These are phyloP conservation scores for Nowakowskiella sp. DNA, from an alignment of 192 early-diverging fungal species.

Conservation along the genomic window DNA sequence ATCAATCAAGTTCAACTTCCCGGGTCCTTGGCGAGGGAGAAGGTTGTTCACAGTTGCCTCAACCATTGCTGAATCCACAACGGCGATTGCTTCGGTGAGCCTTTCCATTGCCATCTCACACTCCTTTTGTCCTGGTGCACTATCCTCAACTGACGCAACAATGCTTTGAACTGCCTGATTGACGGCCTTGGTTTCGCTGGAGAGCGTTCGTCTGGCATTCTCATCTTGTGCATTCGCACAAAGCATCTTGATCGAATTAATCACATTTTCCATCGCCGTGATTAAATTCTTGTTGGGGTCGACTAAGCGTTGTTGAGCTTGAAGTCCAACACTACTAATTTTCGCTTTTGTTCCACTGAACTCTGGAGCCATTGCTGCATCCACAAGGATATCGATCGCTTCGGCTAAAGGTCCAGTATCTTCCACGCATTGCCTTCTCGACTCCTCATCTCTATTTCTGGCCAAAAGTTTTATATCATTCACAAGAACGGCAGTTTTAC, in stretches of 20 bases:
- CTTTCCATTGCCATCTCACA: slow-evolving; percentile 37
- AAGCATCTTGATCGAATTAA: slow-evolving; percentile 28
- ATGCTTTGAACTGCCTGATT: slow-evolving; percentile 25
- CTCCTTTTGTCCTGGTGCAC: slow-evolving; percentile 48
- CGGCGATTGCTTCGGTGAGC: slow-evolving; percentile 19
- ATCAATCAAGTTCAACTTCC: slow-evolving; percentile 30
- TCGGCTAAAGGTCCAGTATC: slow-evolving; percentile 29
- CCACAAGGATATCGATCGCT: slow-evolving; percentile 31
- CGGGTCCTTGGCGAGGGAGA: slow-evolving; percentile 8
- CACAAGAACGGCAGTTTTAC: slow-evolving; percentile 31
- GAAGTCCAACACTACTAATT: slow-evolving; percentile 19
- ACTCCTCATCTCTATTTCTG: slow-evolving; percentile 14
- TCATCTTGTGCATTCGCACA: slow-evolving; percentile 38
- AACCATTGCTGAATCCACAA: slow-evolving; percentile 37
- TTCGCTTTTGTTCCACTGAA: slow-evolving; percentile 38
- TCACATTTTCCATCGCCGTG: slow-evolving; percentile 22
- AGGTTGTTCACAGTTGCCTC: slow-evolving; percentile 40
- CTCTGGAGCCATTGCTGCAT: slow-evolving; percentile 24
- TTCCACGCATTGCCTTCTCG: slow-evolving; percentile 25
- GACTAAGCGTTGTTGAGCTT: slow-evolving; percentile 34
- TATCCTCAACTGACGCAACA: slow-evolving; percentile 19
- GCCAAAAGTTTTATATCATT: slow-evolving; percentile 38
- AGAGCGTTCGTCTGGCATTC: slow-evolving; percentile 14
- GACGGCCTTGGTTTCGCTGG: slow-evolving; percentile 17
- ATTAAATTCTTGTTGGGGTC: slow-evolving; percentile 21